Base-by-base conservation (phyloP, 148 eudicot species). In the Vaccinium darrowii region DNA sequence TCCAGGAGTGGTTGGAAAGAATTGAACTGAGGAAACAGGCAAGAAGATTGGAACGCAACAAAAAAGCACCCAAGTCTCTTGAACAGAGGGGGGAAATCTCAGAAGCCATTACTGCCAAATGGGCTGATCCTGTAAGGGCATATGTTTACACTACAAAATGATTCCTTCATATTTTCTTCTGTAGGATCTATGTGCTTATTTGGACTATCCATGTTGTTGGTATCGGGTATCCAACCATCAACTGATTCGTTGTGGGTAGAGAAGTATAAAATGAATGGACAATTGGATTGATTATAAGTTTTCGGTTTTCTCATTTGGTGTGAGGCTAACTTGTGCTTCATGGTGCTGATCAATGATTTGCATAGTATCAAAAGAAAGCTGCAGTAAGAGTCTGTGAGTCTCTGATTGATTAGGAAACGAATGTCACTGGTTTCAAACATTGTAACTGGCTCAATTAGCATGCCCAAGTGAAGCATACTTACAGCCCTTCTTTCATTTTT, bases 71-170 rank as follows among this genome's bases (percentile, higher is more conserved):
- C 65, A 95, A 96, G 85, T 89, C 98, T 73, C 90, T 81, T 77
- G 98, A 97, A 84, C 99, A 97, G 84, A 88, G 94, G 79, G 88
- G 86, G 90, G 95, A 93, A 90, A 97, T 97, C 81, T 90, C 99
- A 33, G 98, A 87, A 65, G 91, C 99, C 72, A 93, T 97, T 88
- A 88, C 94, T 86, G 98, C 99, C 83, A 95, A 95, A 87, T 96
- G 99, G 99, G 95, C 98, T 56, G 99, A 96, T 88, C 99, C 99
- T 78, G 99, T 96, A 90, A 92, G 97, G 69, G 56, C 51, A 83
- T 82, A 47, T 30, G 27, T 30, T 75, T 25, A 62, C 25, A 62
- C 51, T 60, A n/a, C 43, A 21, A 58, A 3, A 43, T 43, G 47
- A 69, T n/a, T 58, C n/a, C 63, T 58, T 30, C 23, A 75, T 9